Evolutionary conservation across 2,329 filamentous ascomycete species (phyloP), one percentile per base, ranked within the genome.

Genomic region (Aspergillus costaricaensis): DNA sequence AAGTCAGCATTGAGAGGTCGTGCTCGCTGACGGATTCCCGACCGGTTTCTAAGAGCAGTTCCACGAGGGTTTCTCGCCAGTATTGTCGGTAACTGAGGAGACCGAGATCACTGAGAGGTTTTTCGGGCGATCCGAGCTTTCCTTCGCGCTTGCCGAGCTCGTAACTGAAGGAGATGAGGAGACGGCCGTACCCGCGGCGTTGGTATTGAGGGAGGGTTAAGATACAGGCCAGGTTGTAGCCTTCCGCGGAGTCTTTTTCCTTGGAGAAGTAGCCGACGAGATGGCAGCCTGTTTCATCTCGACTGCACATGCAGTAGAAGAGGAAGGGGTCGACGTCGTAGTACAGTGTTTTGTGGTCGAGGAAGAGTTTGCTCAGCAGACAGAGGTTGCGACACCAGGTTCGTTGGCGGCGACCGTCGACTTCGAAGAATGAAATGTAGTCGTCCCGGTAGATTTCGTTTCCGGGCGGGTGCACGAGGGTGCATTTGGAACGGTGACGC

Each of bases 191-290:
- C 0, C 95, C 95, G 72, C 96, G 95, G 23, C 95, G 87, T 77
- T 99, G 95, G 69, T 96, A 98, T 74, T 99, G 96, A 0, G 95
- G 95, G 3, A 99, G 82, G 0, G 95, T 99, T 61, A 99, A 82
- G 74, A 99, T 99, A 85, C 96, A 99, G 4, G 95, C 96, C 32
- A 99, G 89, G 73, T 99, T 99, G 84, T 98, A 99, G 30, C 91
- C 92, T 70, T 99, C 96, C 0, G 92, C 92, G 41, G 90, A 94
- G 77, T 99, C 95, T 69, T 99, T 99, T 76, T 99, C 95, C 75
- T 99, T 99, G 58, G 91, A 96, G 71, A 99, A 99, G 74, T 99
- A 99, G n/a, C 95, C 95, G 25, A 98, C 94, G 67, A 99, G 95
- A 74, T 97, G 95, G 72, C 95, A 97, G 17, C 94, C 94, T 17